These are phyloP conservation scores for Sordariomycetes sp. DNA, from an alignment of 2,329 filamentous ascomycete species.

Conservation along the genomic window DNA sequence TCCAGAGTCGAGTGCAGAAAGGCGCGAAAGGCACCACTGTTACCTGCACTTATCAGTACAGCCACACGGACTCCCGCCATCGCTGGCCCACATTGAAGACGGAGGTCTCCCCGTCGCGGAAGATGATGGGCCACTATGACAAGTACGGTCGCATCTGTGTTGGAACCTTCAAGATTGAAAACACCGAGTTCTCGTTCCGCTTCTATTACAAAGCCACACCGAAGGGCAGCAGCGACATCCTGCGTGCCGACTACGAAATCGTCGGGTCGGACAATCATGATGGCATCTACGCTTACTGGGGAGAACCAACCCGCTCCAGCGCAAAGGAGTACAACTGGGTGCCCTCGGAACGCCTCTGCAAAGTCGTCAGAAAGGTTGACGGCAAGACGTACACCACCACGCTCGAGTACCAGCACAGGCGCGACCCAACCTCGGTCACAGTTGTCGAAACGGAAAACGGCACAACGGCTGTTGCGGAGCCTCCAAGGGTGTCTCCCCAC, in stretches of 20 bases:
- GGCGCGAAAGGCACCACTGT: conserved; percentile 6
- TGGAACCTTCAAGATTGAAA: conserved; percentile 16
- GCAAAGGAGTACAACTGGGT: conserved; percentile 18
- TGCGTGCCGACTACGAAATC: conserved; percentile 18
- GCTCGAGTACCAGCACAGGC: conserved; percentile 22
- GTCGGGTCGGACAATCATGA: conserved; percentile 11
- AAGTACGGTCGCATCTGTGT: conserved; percentile 19
- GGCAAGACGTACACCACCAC: conserved; percentile 17
- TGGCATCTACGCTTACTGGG: conserved; percentile 23
- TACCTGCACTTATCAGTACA: conserved; percentile 16
- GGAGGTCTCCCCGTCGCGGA: conserved; percentile 10
- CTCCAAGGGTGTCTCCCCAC: conserved; percentile 16
- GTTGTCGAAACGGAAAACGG: conserved; percentile 14
- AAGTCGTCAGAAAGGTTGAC: conserved; percentile 17
- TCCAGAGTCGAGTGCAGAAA: conserved; percentile 13
- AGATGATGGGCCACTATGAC: conserved; percentile 20
- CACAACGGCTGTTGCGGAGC: conserved; percentile 12
- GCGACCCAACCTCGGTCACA: conserved; percentile 22
- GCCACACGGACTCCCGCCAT: conserved; percentile 4
- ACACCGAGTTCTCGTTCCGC: conserved; percentile 18
- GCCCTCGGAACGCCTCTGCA: conserved; percentile 22
- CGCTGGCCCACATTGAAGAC: conserved; percentile 17
- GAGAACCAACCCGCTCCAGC: conserved; percentile 12
- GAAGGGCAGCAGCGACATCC: conserved; percentile 18
- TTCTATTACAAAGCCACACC: conserved; percentile 23